These are phyloP conservation scores for Plasmodium ovale DNA, from an alignment of 169 alveolate species.

Conservation along the genomic window DNA sequence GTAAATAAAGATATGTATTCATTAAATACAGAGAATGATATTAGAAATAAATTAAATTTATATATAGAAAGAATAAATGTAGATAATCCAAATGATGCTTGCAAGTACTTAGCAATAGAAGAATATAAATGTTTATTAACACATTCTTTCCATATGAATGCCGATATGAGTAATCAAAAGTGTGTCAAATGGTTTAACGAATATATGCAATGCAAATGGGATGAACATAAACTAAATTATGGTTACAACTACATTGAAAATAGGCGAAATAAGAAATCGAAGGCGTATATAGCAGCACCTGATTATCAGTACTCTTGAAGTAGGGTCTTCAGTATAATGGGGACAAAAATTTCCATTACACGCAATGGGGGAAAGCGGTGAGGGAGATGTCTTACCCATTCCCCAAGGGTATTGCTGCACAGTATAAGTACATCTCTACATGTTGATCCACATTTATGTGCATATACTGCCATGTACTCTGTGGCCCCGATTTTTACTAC, in stretches of 20 bases:
- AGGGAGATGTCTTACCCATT: constrained; percentile 27
- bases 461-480: neutral
- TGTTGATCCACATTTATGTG: neutral
- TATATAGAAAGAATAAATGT: constrained; percentile 82
- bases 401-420: no score
- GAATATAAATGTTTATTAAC: constrained; percentile 86
- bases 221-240: constrained; percentile 87
- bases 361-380: neutral
- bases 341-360: constrained; percentile 18
- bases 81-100: constrained; percentile 89
- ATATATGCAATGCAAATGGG: constrained; percentile 92
- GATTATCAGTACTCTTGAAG: constrained; percentile 88
- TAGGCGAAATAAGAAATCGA: constrained; percentile 86
- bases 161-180: constrained; percentile 85
- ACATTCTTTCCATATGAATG: constrained; percentile 81
- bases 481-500: neutral
- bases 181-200: constrained; percentile 92
- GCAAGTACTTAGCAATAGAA: constrained; percentile 85
- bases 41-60: constrained; percentile 71
- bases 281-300: constrained; percentile 92
- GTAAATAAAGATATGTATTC: constrained; percentile 47
- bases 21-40: constrained; percentile 76
- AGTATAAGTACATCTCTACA: no score
- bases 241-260: constrained; percentile 88
- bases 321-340: constrained; percentile 41